Base-by-base conservation (phyloP, 2,329 filamentous ascomycete species). In the Fusarium lyarnte region DNA sequence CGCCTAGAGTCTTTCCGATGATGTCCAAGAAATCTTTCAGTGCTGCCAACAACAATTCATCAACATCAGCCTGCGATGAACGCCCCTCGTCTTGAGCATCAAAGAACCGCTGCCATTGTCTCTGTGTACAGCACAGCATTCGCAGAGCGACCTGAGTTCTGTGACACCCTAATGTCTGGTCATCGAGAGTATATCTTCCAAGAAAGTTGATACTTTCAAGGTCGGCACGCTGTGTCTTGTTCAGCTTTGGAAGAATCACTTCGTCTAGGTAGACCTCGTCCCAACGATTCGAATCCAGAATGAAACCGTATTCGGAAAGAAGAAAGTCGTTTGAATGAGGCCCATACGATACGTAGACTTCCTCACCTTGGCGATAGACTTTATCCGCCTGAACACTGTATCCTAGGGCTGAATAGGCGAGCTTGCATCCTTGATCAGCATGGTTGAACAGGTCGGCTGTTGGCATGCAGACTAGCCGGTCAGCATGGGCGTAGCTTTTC, bases 381-480 rank as follows among this genome's bases (percentile, higher is more conserved):
- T 84, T 80, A 58, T 87, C 83, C 5, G 83, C 77, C 2, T 90
- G 88, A 19, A 83, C 80, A 79, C 89, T 91, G 41, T 89, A 90
- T 33, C 85, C 85, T 14, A 73, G 73, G 42, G 85, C 81, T 9
- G 82, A 78, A 76, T 88, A 89, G 6, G 81, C 79, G 0, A 91
- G 88, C 23, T 83, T 78, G 78, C 89, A 91, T 12, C 86, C 85
- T 17, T 72, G 72, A 31, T 84, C 82, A 27, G 82, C 80, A 72
- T 88, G 87, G 74, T 89, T 94, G 84, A 94, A 91, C 61, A 93
- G 88, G 79, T 94, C 92, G 3, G 91, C 89, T 39, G 93, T 90
- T 2, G 92, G 92, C 79, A 91, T 91, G 73, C 94, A 86, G 14
- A 89, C 89, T 84, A 93, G 89, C 76, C 88, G 88, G 74, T 93